Base-by-base conservation (phyloP, 208 protist species). In the Perkinsela sp. region DNA sequence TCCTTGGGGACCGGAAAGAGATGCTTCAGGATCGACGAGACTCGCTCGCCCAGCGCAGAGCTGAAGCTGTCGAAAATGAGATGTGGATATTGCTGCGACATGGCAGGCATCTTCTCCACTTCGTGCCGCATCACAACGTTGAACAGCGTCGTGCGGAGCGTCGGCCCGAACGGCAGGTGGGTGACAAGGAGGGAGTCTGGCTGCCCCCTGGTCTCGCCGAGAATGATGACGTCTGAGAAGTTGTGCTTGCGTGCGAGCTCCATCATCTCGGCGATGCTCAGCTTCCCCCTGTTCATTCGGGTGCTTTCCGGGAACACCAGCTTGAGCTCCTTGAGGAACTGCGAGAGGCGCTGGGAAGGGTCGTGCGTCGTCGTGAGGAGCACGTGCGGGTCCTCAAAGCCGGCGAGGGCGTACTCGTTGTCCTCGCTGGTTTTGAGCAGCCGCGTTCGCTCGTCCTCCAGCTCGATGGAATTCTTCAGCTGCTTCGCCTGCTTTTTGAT, bases 31-130 rank as follows among this genome's bases (percentile, higher is more conserved):
- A 96, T 93, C 31, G 82, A 84, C 40, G 76, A 72, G 30, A 98
- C 84, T 40, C 96, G 83, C 67, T 85, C 68, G 32, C 96, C 96
- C 0, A 99, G 79, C 73, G 83, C 78, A 1, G 94, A 96, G 16
- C 78, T 85, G 72, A 99, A 97, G 72, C 96, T 94, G 69, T 98
- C 83, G 76, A 99, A 98, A 66, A 98, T 92, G 31, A 99, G 85
- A 72, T 99, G 96, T 30, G 96, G 96, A 71, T 90, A 95, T 73
- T 88, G 84, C 78, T 97, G 85, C 1, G 89, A 93, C 74, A 97
- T 85, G 48, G 79, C 81, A 30, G 82, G 85, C 2, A 85, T 79
- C 30, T 83, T 76, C 29, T 85, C 75, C 69, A 98, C 90, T 66
- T 99, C 95, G 78, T 98, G 94, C 13, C 97, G 84, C 65, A 95